These are phyloP conservation scores for Entophlyctis luteolus DNA, from an alignment of 192 early-diverging fungal genomes.

Conservation along the genomic window DNA sequence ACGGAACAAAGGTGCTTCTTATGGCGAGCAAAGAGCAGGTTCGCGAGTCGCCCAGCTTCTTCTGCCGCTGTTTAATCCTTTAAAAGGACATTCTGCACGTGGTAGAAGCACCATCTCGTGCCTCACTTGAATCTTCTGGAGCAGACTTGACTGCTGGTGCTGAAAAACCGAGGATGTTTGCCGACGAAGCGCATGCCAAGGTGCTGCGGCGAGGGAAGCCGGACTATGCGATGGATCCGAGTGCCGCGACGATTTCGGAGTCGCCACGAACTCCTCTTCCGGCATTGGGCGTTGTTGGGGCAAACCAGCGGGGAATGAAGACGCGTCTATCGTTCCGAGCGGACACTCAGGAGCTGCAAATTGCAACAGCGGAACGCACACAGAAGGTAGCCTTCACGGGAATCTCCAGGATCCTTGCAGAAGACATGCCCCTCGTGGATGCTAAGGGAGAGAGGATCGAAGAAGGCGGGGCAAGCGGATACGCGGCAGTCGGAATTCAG, in stretches of 20 bases:
- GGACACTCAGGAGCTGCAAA: slow-evolving; percentile 21
- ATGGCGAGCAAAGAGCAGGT: slow-evolving; percentile 19
- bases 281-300: neutral
- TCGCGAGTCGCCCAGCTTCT: neutral
- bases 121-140: neutral
- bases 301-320: slow-evolving; percentile 16
- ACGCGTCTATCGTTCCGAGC: slow-evolving; percentile 14
- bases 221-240: slow-evolving; percentile 14
- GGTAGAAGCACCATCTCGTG: neutral
- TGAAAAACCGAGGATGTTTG: slow-evolving; percentile 2
- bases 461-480: neutral
- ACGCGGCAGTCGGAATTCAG: slow-evolving; percentile 24
- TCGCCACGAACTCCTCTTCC: neutral
- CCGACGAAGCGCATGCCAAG: slow-evolving; percentile 25
- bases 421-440: slow-evolving; percentile 16
- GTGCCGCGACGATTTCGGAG: neutral
- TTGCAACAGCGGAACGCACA: slow-evolving; percentile 27
- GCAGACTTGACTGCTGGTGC: neutral
- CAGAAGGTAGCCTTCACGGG: slow-evolving; percentile 12
- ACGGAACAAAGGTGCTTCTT: slow-evolving; percentile 16
- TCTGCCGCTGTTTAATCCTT: neutral
- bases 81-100: slow-evolving; percentile 9
- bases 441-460: too few species aligned
- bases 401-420: neutral
- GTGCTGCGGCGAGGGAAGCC: slow-evolving; percentile 17